A percentile compares a stretch with the other conserved stretches of the same genome.
phyloP scores from a whole-genome alignment of 2,329 filamentous ascomycete genomes.

The Colletotrichum simmondsii region DNA sequence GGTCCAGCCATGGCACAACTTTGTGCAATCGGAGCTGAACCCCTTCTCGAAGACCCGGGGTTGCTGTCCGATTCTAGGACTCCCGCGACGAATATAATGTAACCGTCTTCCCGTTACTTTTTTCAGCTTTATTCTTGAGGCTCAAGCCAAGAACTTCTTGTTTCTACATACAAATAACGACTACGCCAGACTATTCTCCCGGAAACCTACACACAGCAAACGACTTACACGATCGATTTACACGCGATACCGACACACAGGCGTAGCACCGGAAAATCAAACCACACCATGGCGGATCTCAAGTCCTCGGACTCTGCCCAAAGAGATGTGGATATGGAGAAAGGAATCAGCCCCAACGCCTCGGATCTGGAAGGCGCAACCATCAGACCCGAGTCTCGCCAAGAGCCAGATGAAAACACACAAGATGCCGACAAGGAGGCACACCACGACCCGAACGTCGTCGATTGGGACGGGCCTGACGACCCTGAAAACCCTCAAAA shows the following conservation, averaged over 20 bases:
- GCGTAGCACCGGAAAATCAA: not conserved
- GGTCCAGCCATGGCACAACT: constrained; percentile 7
- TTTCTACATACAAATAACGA: not conserved
- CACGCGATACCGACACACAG: not conserved
- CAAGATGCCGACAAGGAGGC: constrained; percentile 1
- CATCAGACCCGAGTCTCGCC: constrained; percentile 17
- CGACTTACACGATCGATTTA: not conserved
- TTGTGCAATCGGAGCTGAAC: constrained; percentile 7
- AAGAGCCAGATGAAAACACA: not conserved
- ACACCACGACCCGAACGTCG: constrained; percentile 36
- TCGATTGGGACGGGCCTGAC: constrained; percentile 70
- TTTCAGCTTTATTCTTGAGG: not conserved
- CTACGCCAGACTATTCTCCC: not conserved
- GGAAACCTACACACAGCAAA: not conserved
- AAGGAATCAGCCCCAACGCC: constrained; percentile 5
- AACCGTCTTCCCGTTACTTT: not conserved
- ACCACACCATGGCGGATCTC: constrained; percentile 8
- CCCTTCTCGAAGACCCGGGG: not conserved
- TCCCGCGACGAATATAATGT: constrained; percentile 9
- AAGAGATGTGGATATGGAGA: constrained; percentile 19
- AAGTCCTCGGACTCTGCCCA: constrained; percentile 7
- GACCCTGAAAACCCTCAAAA: constrained; percentile 75
- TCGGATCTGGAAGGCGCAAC: constrained; percentile 27
- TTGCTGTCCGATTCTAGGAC: not conserved
- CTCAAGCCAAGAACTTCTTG: constrained; percentile 3